Evolutionary conservation across 305 asterid genomes (phyloP).

Genomic region (Fraxinus ornus): DNA sequence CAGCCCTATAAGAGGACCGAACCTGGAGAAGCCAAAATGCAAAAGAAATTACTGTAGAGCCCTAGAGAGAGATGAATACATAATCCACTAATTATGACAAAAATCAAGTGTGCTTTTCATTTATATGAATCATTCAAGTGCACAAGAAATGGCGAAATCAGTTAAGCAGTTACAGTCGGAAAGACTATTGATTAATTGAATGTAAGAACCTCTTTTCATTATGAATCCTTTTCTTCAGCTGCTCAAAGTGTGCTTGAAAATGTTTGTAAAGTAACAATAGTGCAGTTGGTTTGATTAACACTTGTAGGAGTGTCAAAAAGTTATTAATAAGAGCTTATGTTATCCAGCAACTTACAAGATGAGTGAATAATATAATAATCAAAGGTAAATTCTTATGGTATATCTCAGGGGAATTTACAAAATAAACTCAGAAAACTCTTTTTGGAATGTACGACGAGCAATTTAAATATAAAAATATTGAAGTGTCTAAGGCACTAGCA

Average conservation of each 20-base stretch:
- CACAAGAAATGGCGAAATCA: not conserved
- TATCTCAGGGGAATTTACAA: not conserved
- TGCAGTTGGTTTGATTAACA: not conserved
- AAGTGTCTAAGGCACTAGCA: not conserved
- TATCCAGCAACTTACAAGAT: not conserved
- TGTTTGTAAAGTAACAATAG: not conserved
- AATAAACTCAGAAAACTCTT: not conserved
- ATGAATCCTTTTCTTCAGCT: not conserved
- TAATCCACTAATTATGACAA: not conserved
- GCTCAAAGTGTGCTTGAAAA: not conserved
- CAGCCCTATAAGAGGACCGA: slow-evolving; percentile 97
- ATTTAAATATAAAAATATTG: not conserved
- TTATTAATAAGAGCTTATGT: not conserved
- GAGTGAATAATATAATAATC: not conserved
- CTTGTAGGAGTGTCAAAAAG: not conserved
- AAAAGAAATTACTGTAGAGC: not conserved
- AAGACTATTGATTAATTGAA: not conserved
- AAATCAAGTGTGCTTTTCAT: not conserved
- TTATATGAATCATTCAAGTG: not conserved
- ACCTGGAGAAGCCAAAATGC: slow-evolving; percentile 48
- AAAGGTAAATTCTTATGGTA: not conserved
- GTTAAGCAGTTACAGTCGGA: not conserved
- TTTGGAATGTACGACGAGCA: not conserved
- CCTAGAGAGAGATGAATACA: not conserved
- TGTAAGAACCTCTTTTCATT: not conserved